Percentiles rank a stretch among this genome's conserved stretches.
Conservation (phyloP, 176 grass and related monocot species). For the Raddia distichophylla region DNA sequence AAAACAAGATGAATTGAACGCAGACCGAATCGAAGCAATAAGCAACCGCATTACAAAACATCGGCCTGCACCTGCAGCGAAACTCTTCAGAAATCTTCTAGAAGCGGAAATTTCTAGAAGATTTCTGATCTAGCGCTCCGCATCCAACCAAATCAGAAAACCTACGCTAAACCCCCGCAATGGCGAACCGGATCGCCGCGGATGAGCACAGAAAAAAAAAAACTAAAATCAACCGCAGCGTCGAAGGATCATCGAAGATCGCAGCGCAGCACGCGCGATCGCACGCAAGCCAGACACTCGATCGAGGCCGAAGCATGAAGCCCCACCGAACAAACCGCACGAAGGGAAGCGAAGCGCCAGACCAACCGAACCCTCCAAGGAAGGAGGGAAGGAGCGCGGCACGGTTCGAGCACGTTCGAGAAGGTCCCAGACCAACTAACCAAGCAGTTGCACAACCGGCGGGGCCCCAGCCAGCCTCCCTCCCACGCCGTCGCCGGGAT, state of each 20-base stretch:
- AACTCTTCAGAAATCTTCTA: neutral
- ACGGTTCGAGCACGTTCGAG: slow-evolving; percentile 14
- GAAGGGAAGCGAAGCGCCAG: neutral
- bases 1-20: neutral
- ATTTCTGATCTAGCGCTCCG: neutral
- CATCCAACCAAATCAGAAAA: neutral
- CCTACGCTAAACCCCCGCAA: neutral
- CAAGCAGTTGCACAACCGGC: too few relatives aligned
- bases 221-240: neutral
- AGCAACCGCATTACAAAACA: slow-evolving; percentile 30
- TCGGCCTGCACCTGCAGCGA: neutral
- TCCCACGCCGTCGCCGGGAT: too few relatives aligned
- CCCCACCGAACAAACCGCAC: neutral
- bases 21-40: slow-evolving; percentile 14
- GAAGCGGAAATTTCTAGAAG: neutral
- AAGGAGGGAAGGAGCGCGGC: neutral
- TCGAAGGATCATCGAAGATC: neutral
- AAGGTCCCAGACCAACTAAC: slow-evolving; percentile 17
- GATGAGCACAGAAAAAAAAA: neutral
- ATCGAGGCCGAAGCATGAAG: neutral
- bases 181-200: slow-evolving; percentile 20
- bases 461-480: too few relatives aligned
- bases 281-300: neutral
- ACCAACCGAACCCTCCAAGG: neutral
- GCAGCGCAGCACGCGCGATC: neutral